phyloP scores from a whole-genome alignment of 805 yeast species.

The Candida sakaeoensis region DNA sequence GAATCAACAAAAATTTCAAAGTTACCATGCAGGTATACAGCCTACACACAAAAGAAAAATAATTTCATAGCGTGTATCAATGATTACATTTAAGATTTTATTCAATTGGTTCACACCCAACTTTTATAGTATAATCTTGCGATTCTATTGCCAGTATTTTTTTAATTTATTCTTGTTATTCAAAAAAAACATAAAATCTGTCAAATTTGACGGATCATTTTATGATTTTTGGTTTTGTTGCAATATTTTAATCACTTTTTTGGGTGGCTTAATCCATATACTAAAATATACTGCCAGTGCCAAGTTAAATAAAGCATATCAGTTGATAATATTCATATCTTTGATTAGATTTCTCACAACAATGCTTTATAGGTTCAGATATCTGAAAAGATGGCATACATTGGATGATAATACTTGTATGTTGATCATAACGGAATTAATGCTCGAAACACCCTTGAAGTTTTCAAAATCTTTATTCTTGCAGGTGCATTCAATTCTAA shows the following conservation, averaged over 20 bases:
- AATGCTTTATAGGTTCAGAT: background rate
- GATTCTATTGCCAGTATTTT: constrained; percentile 7
- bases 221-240: constrained; percentile 7
- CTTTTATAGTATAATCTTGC: background rate
- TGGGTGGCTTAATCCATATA: constrained; percentile 5
- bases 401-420: constrained; percentile 8
- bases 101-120: background rate
- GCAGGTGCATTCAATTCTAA: constrained; percentile 6
- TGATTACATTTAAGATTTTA: background rate
- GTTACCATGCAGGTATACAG: background rate
- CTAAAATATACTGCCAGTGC: background rate
- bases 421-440: constrained; percentile 5
- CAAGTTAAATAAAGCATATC: constrained; percentile 2
- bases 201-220: constrained; percentile 5
- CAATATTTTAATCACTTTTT: constrained; percentile 3
- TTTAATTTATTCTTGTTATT: background rate
- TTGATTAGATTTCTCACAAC: background rate
- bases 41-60: background rate
- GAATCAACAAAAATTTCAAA: background rate
- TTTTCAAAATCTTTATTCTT: constrained; percentile 1
- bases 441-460: constrained; percentile 5
- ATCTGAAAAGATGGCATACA: background rate
- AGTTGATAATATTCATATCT: background rate
- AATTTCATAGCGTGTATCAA: background rate
- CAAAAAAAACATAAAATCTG: background rate